Percentiles rank a stretch among this genome's conserved stretches.
phyloP scores from a whole-genome alignment of 2,329 filamentous ascomycete species.

The Fusarium sacchari region DNA sequence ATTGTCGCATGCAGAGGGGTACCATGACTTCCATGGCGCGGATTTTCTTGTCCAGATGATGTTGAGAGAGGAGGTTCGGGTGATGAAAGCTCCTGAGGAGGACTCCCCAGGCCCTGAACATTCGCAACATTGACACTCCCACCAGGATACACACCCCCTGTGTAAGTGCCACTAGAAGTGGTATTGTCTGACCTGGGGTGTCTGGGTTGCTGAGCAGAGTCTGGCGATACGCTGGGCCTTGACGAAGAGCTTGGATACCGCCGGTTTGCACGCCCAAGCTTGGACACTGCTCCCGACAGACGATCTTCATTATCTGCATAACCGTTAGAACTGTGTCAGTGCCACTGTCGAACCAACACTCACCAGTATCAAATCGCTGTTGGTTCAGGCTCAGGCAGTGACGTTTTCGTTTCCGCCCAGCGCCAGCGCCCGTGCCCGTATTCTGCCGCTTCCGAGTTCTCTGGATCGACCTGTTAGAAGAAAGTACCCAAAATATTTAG shows the following conservation, averaged over 20 bases:
- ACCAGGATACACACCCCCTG: conserved; percentile 4
- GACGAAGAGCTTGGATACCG: neutral
- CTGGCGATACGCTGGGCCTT: neutral
- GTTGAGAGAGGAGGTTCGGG: neutral
- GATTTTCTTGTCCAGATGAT: neutral
- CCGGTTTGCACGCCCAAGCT: neutral
- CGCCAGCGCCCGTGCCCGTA: conserved; percentile 8
- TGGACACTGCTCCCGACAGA: neutral
- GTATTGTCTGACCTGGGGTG: neutral
- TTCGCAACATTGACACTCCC: neutral
- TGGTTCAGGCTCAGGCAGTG: conserved; percentile 23
- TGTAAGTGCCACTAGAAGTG: neutral
- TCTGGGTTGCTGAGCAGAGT: neutral
- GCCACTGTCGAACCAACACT: neutral
- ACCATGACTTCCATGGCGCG: neutral
- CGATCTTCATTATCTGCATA: neutral
- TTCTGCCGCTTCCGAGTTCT: conserved; percentile 14
- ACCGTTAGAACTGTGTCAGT: neutral
- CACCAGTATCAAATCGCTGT: neutral
- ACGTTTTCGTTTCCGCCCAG: conserved; percentile 25
- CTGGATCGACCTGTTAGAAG: conserved; percentile 27
- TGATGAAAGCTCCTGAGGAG: neutral
- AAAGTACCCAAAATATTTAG: neutral
- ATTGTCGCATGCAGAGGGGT: neutral
- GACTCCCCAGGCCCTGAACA: neutral